These are phyloP conservation scores for Metschnikowia matae DNA, from an alignment of 805 yeast genomes.

Conservation along the genomic window DNA sequence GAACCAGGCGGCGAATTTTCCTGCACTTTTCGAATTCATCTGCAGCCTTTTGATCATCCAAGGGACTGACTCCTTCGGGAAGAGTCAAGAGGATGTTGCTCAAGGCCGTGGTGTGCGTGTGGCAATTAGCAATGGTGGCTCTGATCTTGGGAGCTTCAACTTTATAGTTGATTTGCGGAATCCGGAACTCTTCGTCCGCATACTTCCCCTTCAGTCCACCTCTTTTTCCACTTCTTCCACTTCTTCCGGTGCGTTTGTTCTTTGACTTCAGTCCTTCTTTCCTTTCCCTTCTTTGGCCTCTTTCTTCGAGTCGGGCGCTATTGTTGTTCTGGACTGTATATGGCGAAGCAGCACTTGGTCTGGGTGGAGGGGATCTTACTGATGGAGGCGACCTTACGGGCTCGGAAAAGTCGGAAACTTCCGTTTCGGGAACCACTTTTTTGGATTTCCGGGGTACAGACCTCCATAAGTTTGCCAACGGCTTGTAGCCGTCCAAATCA, in stretches of 20 bases:
- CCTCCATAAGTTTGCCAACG: conserved; percentile 45
- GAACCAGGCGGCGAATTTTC: conserved; percentile 67
- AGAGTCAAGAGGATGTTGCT: conserved; percentile 44
- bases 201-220: conserved; percentile 15
- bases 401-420: neutral
- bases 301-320: too few relatives aligned
- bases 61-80: conserved; percentile 50
- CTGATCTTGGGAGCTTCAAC: conserved; percentile 73
- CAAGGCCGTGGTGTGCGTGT: conserved; percentile 68
- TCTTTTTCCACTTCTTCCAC: conserved; percentile 4
- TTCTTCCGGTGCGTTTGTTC: neutral
- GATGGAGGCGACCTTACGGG: neutral
- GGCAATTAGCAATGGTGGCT: conserved; percentile 66
- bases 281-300: too few relatives aligned
- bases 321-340: conserved; percentile 8
- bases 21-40: conserved; percentile 71
- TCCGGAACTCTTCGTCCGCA: conserved; percentile 50
- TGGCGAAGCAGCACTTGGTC: conserved; percentile 25
- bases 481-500: conserved; percentile 46
- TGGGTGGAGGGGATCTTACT: conserved; percentile 18
- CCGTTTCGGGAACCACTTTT: neutral
- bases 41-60: conserved; percentile 60
- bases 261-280: too few relatives aligned
- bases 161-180: conserved; percentile 64
- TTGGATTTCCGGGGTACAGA: conserved; percentile 8